phyloP scores from a whole-genome alignment of 176 grass and related monocot species.

The Oryza meyeriana region DNA sequence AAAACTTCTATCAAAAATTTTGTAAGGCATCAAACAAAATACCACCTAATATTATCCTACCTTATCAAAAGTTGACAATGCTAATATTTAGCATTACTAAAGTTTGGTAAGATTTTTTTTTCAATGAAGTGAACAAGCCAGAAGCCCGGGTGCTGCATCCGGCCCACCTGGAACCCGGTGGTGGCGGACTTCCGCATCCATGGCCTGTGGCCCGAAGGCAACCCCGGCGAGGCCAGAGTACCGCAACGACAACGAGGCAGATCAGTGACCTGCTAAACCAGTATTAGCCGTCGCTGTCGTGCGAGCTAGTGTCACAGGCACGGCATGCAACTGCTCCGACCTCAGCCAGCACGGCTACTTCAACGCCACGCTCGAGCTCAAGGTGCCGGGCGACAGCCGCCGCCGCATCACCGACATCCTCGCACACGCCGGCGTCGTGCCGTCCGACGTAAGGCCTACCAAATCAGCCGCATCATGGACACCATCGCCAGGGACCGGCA shows the following conservation, averaged over 20 bases:
- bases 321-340: constrained; percentile 58
- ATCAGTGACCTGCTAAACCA: constrained; percentile 1
- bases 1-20: too few relatives aligned
- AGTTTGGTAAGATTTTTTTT: too few relatives aligned
- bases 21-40: too few relatives aligned
- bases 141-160: too few relatives aligned
- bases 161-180: too few relatives aligned
- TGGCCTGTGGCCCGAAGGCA: too few relatives aligned
- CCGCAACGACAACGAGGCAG: constrained; percentile 20
- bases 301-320: constrained; percentile 65
- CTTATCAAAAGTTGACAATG: too few relatives aligned
- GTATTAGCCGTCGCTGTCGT: constrained; percentile 55
- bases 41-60: too few relatives aligned
- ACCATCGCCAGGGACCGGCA: constrained; percentile 27
- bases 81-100: too few relatives aligned
- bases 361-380: constrained; percentile 32
- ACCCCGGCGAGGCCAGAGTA: constrained; percentile 3
- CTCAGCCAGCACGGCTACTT: constrained; percentile 56
- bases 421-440: constrained; percentile 14
- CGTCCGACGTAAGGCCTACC: constrained; percentile 26
- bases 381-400: too few relatives aligned
- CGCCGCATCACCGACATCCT: constrained; percentile 35
- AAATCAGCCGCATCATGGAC: constrained; percentile 12
- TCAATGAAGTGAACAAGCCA: too few relatives aligned
- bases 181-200: too few relatives aligned